Percentiles rank a stretch among this genome's conserved stretches.
These are phyloP conservation scores for Hypoxylon cercidicola DNA, from an alignment of 495 filamentous ascomycete genomes.

Conservation along the genomic window DNA sequence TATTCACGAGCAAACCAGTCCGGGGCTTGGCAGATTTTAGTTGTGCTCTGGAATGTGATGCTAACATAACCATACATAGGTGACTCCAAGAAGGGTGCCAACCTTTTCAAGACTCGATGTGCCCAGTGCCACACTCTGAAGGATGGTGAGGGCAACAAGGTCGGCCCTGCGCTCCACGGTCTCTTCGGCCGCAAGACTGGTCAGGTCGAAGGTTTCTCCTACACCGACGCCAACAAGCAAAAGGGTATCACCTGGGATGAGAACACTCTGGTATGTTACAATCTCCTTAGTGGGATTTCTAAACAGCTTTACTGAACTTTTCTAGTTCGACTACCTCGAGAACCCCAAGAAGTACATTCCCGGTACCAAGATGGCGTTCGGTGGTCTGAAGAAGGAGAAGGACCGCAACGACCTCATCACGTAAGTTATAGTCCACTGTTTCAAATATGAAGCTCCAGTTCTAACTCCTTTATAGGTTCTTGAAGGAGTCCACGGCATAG, in stretches of 20 bases:
- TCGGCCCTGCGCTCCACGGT: constrained; percentile 96
- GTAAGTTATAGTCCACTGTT: constrained; percentile 65
- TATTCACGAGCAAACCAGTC: neutral
- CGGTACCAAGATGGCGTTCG: constrained; percentile 99
- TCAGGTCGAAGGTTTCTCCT: constrained; percentile 88
- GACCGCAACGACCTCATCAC: constrained; percentile 99
- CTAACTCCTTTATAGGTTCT: constrained; percentile 59
- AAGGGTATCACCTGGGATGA: constrained; percentile 92
- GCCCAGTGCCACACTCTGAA: constrained; percentile 98
- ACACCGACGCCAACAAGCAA: constrained; percentile 99
- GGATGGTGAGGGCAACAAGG: constrained; percentile 89
- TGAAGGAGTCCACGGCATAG: constrained; percentile 73
- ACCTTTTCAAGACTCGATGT: constrained; percentile 99
- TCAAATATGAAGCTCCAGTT: constrained; percentile 4
- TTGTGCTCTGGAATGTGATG: neutral
- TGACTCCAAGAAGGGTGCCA: constrained; percentile 95
- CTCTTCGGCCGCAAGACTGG: constrained; percentile 97
- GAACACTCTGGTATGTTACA: constrained; percentile 77
- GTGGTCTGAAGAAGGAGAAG: constrained; percentile 99
- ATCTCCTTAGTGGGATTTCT: neutral
- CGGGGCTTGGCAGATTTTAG: neutral
- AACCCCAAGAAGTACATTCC: constrained; percentile 81
- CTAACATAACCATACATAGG: constrained; percentile 67
- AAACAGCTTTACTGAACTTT: constrained; percentile 40
- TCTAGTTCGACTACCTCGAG: constrained; percentile 64